These are phyloP conservation scores for Coccomyxa subellipsoidea DNA, from an alignment of 163 green algal genomes.

Conservation along the genomic window DNA sequence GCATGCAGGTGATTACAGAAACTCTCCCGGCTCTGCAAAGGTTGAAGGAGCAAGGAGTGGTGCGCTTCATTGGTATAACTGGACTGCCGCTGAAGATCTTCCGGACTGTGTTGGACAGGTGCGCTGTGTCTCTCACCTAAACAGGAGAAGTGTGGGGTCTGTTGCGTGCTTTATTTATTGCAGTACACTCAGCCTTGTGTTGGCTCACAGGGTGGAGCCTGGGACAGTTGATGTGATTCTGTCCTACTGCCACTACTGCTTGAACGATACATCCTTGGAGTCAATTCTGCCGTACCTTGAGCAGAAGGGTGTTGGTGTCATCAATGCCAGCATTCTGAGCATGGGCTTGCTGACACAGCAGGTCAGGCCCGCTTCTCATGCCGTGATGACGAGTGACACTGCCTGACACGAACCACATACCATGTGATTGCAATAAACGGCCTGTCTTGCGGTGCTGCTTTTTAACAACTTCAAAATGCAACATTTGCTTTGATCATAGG, in stretches of 20 bases:
- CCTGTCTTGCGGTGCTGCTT: no score
- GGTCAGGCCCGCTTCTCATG: no score
- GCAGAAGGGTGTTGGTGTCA: constrained; percentile 69
- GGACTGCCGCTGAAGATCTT: constrained; percentile 84
- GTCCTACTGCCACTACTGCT: constrained; percentile 91
- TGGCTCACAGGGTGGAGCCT: background rate
- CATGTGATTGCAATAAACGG: no score
- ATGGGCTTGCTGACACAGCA: constrained; percentile 89
- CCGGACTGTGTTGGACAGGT: constrained; percentile 74
- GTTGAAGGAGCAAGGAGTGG: constrained; percentile 76
- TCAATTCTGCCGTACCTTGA: constrained; percentile 61
- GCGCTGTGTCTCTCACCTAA: no score
- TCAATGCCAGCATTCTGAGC: constrained; percentile 79
- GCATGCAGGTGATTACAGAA: constrained; percentile 79
- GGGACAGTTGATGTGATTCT: constrained; percentile 78
- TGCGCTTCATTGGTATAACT: constrained; percentile 86
- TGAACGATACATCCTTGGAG: constrained; percentile 76
- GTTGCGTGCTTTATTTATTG: no score
- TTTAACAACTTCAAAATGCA: no score
- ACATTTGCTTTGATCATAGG: no score
- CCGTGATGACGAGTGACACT: no score
- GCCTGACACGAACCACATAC: no score
- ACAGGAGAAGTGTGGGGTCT: no score
- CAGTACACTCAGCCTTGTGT: no score
- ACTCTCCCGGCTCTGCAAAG: constrained; percentile 83